Evolutionary conservation across 345 rosid genomes (phyloP).

Genomic region (Eucalyptus urophylla): DNA sequence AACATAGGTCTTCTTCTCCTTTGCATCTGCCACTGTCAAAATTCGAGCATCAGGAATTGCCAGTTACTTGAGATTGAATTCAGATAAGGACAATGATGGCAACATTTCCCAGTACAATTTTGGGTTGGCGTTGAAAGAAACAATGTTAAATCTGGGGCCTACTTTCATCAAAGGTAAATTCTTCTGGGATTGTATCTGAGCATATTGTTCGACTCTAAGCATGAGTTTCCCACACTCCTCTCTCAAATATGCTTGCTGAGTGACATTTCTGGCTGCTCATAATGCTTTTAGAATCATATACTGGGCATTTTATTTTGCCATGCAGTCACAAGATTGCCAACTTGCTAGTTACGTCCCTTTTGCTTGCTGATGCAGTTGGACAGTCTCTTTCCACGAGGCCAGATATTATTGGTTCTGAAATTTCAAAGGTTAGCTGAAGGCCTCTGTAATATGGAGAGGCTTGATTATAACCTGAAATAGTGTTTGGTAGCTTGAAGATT

Average conservation of each 20-base stretch:
- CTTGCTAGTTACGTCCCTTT: slow-evolving; percentile 26
- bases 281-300: background rate
- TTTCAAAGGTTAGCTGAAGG: slow-evolving; percentile 57
- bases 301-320: slow-evolving; percentile 15
- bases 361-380: slow-evolving; percentile 77
- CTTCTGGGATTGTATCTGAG: background rate
- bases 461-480: background rate
- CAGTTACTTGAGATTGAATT: slow-evolving; percentile 11
- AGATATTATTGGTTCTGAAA: slow-evolving; percentile 82
- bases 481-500: background rate
- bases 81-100: slow-evolving; percentile 16
- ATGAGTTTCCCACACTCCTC: background rate
- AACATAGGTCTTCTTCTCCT: slow-evolving; percentile 43
- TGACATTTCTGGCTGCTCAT: slow-evolving; percentile 1
- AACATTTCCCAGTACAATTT: slow-evolving; percentile 42
- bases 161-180: slow-evolving; percentile 85
- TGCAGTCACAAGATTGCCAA: slow-evolving; percentile 16
- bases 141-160: slow-evolving; percentile 81
- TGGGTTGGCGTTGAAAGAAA: slow-evolving; percentile 79
- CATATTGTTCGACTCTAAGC: background rate
- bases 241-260: background rate
- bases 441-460: background rate
- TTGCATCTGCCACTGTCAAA: slow-evolving; percentile 60
- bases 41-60: slow-evolving; percentile 35
- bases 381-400: slow-evolving; percentile 98